Evolutionary conservation across 2,329 filamentous ascomycete genomes (phyloP), one percentile per base, ranked within the genome.

Genomic region (Monilinia fructicola): DNA sequence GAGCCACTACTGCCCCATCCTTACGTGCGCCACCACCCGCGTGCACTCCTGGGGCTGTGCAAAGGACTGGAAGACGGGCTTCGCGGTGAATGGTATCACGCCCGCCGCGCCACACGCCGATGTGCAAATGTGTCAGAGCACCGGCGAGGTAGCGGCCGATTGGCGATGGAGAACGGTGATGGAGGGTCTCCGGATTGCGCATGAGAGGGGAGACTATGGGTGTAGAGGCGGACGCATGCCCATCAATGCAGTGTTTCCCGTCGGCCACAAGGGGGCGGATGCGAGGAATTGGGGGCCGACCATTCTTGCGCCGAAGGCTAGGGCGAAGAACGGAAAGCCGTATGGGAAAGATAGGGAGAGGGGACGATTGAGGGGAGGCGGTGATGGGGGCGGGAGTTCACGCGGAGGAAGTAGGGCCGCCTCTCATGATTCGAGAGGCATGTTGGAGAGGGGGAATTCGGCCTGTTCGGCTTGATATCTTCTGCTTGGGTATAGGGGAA

Each of bases 151-250:
- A 4, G 18, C 21, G 3, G 4, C 46, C 2, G 63, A 65, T 3
- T 65, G 63, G 63, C 48, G 35, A 44, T 65, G 63, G 63, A 42
- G 63, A n/a, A 6, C 42, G 12, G 35, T 3, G 21, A 60, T 65
- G 63, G 63, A 65, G 35, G 54, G 40, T 28, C 10, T 65, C 11
- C 21, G 54, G n/a, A 26, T 21, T 10, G 54, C 44, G 1, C 63
- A 65, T 14, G 63, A 60, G 46, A 59, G 46, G 4, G 54, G 54
- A 11, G 26, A 40, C 16, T 60, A 65, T 35, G 63, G 63, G 0
- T 58, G 55, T 31, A 28, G 12, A 28, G 54, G 48, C 18, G 54
- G 46, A 6, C 31, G 23, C 18, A n/a, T 48, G 42, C 40, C 63
- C 4, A 9, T 3, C 9, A 52, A 38, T 26, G 58, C 44, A 1